Base-by-base conservation (phyloP, 495 filamentous ascomycete genomes). In the Endocarpon pusillum region DNA sequence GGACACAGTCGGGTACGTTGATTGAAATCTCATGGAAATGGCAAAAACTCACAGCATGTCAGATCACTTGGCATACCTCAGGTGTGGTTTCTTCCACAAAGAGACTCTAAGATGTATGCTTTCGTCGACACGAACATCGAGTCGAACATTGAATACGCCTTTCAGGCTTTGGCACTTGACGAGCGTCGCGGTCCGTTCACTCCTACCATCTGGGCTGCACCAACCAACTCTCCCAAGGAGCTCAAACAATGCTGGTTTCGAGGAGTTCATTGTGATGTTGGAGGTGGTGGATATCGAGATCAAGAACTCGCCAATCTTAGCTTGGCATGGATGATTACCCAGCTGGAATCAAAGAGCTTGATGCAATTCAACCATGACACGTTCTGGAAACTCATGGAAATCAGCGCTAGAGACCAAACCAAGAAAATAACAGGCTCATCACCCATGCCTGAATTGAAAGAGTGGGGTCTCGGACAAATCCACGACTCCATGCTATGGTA, bases 291-390 rank as follows among this genome's bases (percentile, higher is more conserved):
- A 19, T 60, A 67, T 23, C 50, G 57, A 35, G 66, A 73, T 38
- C 61, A 67, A 47, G 60, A 70, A 36, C 59, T 80, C 11, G 67
- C 77, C 29, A 71, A 81, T 41, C 64, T 78, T 32, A 60, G 66
- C 3, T 55, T 81, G 25, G 73, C 71, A 15, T 81, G 77, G 78
- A 80, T 80, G 75, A 73, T 80, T 62, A 64, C 71, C 36, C 73
- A 79, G 41, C 58, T 78, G 4, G 55, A 62, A 9, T 69, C 67
- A 3, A 68, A n/a, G n/a, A n/a, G n/a, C n/a, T n/a, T n/a, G n/a
- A n/a, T n/a, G n/a, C n/a, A n/a, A n/a, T n/a, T n/a, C n/a, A n/a
- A n/a, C n/a, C n/a, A n/a, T n/a, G n/a, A n/a, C n/a, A n/a, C n/a
- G n/a, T n/a, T n/a, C n/a, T n/a, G n/a, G n/a, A n/a, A n/a, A n/a